Conservation (phyloP, 2,329 filamentous ascomycete genomes). For the Claviceps sp. region DNA sequence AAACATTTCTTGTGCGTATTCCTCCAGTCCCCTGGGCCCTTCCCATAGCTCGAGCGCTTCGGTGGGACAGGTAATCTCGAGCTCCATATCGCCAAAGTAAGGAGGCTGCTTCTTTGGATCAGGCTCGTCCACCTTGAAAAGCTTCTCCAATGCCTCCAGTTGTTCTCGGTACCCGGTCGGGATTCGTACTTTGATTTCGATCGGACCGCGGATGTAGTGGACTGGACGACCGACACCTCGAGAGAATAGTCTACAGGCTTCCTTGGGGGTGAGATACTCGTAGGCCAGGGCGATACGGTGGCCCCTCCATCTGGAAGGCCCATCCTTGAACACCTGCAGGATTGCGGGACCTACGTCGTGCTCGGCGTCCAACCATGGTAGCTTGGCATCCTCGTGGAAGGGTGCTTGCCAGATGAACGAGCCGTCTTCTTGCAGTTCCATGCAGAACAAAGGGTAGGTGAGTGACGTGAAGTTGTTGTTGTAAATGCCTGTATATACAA, state of each 20-base stretch:
- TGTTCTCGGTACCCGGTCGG: conserved; percentile 83
- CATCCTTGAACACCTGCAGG: conserved; percentile 90
- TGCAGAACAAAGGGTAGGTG: conserved; percentile 86
- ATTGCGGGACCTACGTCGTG: conserved; percentile 90
- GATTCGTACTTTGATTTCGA: conserved; percentile 75
- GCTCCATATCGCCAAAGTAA: conserved; percentile 44
- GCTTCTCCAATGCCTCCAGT: conserved; percentile 53
- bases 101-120: conserved; percentile 45
- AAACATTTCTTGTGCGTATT: conserved; percentile 90
- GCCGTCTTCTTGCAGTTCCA: conserved; percentile 74
- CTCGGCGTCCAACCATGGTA: conserved; percentile 93
- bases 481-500: conserved; percentile 94
- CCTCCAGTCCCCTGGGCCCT: conserved; percentile 77
- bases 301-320: conserved; percentile 69
- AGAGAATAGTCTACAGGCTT: conserved; percentile 71
- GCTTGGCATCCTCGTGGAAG: conserved; percentile 75
- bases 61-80: conserved; percentile 53
- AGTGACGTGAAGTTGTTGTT: conserved; percentile 98
- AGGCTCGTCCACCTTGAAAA: conserved; percentile 38
- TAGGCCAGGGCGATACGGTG: conserved; percentile 76
- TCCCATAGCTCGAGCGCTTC: conserved; percentile 80
- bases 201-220: conserved; percentile 62
- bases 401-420: conserved; percentile 89
- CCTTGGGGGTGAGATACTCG: conserved; percentile 69
- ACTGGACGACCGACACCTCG: conserved; percentile 67